Evolutionary conservation across 192 early-diverging fungal species (phyloP).

Genomic region (Coemansia sp.): DNA sequence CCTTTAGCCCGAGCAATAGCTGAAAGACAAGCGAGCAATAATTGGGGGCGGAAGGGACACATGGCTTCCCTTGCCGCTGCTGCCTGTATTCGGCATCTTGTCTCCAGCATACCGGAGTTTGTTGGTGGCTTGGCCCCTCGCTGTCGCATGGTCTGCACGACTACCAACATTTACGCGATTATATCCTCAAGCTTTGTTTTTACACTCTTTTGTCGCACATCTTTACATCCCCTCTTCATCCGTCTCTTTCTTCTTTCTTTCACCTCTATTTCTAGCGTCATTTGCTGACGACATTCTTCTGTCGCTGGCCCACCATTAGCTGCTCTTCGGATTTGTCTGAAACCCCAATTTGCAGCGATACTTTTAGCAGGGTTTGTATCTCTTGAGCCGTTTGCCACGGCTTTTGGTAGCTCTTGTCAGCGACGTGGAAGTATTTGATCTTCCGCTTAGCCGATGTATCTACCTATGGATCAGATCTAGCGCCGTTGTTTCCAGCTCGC

Average conservation of each 20-base stretch:
- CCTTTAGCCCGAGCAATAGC: not conserved
- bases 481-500: not conserved
- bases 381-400: not conserved
- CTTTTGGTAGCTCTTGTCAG: not conserved
- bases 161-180: not conserved
- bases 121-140: not conserved
- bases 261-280: constrained; percentile 1
- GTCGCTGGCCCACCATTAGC: too few species aligned
- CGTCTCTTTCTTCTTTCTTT: not conserved
- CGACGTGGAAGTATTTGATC: too few species aligned
- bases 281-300: too few species aligned
- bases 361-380: constrained; percentile 1
- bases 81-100: not conserved
- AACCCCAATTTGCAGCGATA: not conserved
- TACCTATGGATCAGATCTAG: too few species aligned
- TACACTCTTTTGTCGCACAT: not conserved
- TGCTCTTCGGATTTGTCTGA: not conserved
- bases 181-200: not conserved
- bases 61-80: not conserved
- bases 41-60: too few species aligned
- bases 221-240: not conserved
- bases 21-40: too few species aligned
- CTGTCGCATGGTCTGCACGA: not conserved
- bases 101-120: too few species aligned
- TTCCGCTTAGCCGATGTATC: too few species aligned